These are phyloP conservation scores for Populus trichocarpa DNA, from an alignment of 441 rosid species.

Conservation along the genomic window DNA sequence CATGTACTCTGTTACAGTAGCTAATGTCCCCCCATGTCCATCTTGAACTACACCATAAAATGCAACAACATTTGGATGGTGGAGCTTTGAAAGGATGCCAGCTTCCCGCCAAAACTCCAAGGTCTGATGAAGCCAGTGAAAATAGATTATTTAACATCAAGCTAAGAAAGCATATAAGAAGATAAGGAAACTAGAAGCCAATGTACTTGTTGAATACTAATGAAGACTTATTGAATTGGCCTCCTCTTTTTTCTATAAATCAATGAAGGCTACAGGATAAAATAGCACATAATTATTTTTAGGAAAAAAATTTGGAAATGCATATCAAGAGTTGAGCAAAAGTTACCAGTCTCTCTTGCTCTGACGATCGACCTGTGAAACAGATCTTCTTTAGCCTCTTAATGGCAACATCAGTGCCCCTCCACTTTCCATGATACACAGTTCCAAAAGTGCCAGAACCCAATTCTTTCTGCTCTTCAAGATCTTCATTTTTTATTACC, in stretches of 20 bases:
- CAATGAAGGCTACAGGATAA: not conserved
- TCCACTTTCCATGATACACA: conserved; percentile 98
- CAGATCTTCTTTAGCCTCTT: conserved; percentile 91
- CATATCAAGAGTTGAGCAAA: not conserved
- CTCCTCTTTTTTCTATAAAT: not conserved
- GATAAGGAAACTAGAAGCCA: not conserved
- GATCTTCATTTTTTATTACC: conserved; percentile 89
- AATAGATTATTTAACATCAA: not conserved
- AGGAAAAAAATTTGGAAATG: not conserved
- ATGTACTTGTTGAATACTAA: not conserved
- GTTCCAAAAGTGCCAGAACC: conserved; percentile 98
- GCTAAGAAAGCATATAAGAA: not conserved
- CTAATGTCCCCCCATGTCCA: conserved; percentile 90
- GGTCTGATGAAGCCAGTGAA: conserved; percentile 48
- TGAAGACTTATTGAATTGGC: too few relatives aligned
- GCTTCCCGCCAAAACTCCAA: conserved; percentile 98
- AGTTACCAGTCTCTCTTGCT: conserved; percentile 83
- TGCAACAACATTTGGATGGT: conserved; percentile 94
- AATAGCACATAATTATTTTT: not conserved
- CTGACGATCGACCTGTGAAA: conserved; percentile 84
- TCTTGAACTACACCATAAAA: conserved; percentile 97
- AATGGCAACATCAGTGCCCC: conserved; percentile 94
- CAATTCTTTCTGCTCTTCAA: conserved; percentile 88
- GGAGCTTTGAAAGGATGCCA: conserved; percentile 87
- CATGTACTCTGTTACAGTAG: conserved; percentile 96